phyloP scores from a whole-genome alignment of 352 stramenopile species.

The Phytophthora foliorum region DNA sequence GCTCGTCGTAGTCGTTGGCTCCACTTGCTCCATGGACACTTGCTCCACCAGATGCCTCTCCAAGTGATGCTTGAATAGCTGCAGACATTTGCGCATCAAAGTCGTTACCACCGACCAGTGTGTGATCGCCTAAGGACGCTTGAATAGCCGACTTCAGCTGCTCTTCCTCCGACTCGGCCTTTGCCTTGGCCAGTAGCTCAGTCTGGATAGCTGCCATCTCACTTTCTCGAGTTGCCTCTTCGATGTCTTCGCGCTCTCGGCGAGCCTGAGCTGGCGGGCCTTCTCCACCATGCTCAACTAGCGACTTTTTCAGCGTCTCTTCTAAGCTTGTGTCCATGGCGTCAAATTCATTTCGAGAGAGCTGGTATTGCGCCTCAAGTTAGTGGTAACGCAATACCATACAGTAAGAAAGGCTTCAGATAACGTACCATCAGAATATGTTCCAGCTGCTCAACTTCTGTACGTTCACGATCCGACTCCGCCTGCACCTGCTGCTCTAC shows the following conservation, averaged over 20 bases:
- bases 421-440: slow-evolving; percentile 70
- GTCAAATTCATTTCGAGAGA: slow-evolving; percentile 82
- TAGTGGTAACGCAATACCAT: not conserved
- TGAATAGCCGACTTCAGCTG: slow-evolving; percentile 74
- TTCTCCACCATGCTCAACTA: slow-evolving; percentile 56
- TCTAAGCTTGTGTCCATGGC: slow-evolving; percentile 81
- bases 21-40: slow-evolving; percentile 8
- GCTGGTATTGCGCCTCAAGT: slow-evolving; percentile 34
- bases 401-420: not conserved
- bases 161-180: slow-evolving; percentile 79
- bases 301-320: slow-evolving; percentile 72
- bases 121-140: slow-evolving; percentile 55
- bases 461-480: slow-evolving; percentile 56
- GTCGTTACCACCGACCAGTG: slow-evolving; percentile 21
- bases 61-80: slow-evolving; percentile 76
- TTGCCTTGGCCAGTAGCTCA: slow-evolving; percentile 73
- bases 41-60: slow-evolving; percentile 11
- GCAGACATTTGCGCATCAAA: slow-evolving; percentile 72
- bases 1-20: slow-evolving; percentile 59
- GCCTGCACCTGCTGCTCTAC: slow-evolving; percentile 42
- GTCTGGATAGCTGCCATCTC: slow-evolving; percentile 82
- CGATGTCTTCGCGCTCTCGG: slow-evolving; percentile 55
- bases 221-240: slow-evolving; percentile 70
- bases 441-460: slow-evolving; percentile 78
- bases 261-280: slow-evolving; percentile 27